Evolutionary conservation across 305 asterid genomes (phyloP), one percentile per base, ranked within the genome.

Genomic region (Fraxinus dipetala): DNA sequence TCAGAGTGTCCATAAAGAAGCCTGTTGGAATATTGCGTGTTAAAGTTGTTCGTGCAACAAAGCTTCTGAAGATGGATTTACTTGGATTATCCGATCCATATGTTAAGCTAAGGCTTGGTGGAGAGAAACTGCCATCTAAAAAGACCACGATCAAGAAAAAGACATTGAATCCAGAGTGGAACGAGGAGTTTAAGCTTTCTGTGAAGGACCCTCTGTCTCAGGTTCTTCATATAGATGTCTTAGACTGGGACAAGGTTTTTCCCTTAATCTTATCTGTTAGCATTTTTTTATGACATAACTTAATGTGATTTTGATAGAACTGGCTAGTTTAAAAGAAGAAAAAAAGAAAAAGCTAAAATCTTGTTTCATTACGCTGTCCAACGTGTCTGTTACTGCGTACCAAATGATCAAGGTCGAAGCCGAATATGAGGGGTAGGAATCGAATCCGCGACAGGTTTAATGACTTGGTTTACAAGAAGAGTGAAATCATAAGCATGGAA

Each of bases 61-160:
- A 94, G 88, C 97, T 94, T 83, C 82, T 93, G 86, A 94, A 94
- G 90, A 93, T 82, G 97, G 98, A 94, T 85, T 82, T 93, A 24
- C 90, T 94, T 6, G 98, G 98, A 81, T 88, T 90, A 36, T 94
- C 98, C 6, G 98, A 94, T 90, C 98, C 98, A n/a, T 94, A 94
- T 65, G 98, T 90, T 32, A 93, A 92, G 88, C 91, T 94, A 73
- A 88, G 88, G 87, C 93, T 94, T 24, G 90, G 89, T 14, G 98
- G 92, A 70, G 98, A 94, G 14, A 90, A 88, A 78, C 89, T 87
- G 67, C 92, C 93, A 1, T 78, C 91, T 9, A 91, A 82, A 89
- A 92, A 91, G 85, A 94, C 98, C 14, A 89, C 95, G 1, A 83
- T 94, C 84, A 93, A 91, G 93, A 94, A 94, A 81, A 94, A 89